Evolutionary conservation across 2,329 filamentous ascomycete species (phyloP).

Genomic region (Claviceps sp.): DNA sequence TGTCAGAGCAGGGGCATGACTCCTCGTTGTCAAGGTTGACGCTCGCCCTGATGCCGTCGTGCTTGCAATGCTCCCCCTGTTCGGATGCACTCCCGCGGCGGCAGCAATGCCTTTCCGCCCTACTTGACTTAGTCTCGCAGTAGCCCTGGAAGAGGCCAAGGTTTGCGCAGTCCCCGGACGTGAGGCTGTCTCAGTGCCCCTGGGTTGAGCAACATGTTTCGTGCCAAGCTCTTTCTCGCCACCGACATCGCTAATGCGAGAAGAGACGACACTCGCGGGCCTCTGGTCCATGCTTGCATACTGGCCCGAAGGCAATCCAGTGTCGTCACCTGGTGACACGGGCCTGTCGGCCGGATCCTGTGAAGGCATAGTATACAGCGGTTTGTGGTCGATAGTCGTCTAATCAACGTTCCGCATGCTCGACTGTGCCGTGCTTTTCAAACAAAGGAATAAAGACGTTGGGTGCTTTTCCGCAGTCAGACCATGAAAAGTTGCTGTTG

Average conservation of each 20-base stretch:
- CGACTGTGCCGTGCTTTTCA: background rate
- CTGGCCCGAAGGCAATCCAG: slow-evolving; percentile 22
- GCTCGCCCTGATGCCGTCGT: slow-evolving; percentile 35
- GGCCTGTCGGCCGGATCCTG: slow-evolving; percentile 22
- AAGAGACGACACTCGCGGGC: slow-evolving; percentile 55
- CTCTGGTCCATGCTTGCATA: slow-evolving; percentile 26
- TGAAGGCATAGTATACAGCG: slow-evolving; percentile 21
- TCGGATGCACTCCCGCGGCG: slow-evolving; percentile 27
- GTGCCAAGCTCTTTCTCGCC: slow-evolving; percentile 40
- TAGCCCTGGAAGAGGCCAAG: slow-evolving; percentile 25
- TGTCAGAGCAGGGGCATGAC: slow-evolving; percentile 79
- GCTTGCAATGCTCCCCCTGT: slow-evolving; percentile 28
- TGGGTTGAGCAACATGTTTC: slow-evolving; percentile 19
- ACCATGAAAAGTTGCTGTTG: background rate
- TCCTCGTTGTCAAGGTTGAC: slow-evolving; percentile 56
- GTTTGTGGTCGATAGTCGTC: background rate
- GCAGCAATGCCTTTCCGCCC: slow-evolving; percentile 37
- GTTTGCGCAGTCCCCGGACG: slow-evolving; percentile 42
- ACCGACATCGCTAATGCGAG: slow-evolving; percentile 54
- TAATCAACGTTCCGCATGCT: slow-evolving; percentile 9
- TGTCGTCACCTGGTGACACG: slow-evolving; percentile 24
- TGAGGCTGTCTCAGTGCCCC: slow-evolving; percentile 30
- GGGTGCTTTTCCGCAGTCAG: background rate
- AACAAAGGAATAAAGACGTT: background rate
- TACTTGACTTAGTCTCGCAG: slow-evolving; percentile 40